Base-by-base conservation (phyloP, 257 asterid species). In the Nicotiana tomentosiformis region DNA sequence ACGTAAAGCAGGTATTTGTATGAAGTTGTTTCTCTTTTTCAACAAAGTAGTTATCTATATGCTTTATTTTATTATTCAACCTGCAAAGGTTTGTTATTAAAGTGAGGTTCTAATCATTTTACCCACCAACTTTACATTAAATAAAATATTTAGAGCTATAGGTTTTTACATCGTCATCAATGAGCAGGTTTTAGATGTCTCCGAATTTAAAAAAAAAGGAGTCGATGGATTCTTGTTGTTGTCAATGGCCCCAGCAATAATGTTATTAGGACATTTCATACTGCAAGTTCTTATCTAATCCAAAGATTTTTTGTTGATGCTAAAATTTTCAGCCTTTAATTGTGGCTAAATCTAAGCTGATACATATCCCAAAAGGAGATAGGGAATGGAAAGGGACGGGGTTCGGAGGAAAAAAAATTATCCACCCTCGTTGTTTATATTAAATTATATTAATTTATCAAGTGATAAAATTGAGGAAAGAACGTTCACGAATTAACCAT, bases 61-160 rank as follows among this genome's bases (percentile, higher is more conserved):
- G 66, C 74, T 77, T 84, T 86, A 79, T 65, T 84, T 86, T 74
- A 81, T 70, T 78, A 66, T 23, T 29, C 16, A 51, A 83, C 81
- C 66, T 77, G 23, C 85, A 81, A 89, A 77, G 32, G 84, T 80
- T 88, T 82, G 87, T 82, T 82, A 77, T 55, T 82, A 86, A 84
- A 84, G 84, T 83, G 56, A 88, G 87, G 83, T 83, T 77, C 84
- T 86, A 89, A 89, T 90, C 88, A 90, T 89, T 90, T 86, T 81
- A 81, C 87, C 91, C 93, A 91, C 93, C 93, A 86, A 87, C 92
- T 87, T 82, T 82, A 49, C 64, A 76, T 76, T 53, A 53, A 49
- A 15, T 15, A 26, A 26, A 74, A 37, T 0, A 65, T 30, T 51
- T 84, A 82, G 82, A 83, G 77, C 51, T 43, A 43, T 79, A 72